Evolutionary conservation across 106 monocot genomes (phyloP), one percentile per base, ranked within the genome.

Genomic region (Dendrobium huoshanense): DNA sequence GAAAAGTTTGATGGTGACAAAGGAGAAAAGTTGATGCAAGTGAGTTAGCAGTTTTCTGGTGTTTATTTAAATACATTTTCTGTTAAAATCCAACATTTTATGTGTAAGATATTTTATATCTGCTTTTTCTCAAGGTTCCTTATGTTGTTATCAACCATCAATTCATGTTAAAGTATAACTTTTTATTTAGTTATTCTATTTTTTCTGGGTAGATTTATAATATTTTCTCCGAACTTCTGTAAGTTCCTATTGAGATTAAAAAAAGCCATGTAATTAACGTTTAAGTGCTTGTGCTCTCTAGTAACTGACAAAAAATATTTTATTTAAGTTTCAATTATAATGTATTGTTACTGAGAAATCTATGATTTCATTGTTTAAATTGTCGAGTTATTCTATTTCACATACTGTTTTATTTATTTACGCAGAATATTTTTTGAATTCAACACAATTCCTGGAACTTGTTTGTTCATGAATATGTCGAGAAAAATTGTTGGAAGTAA

Each of bases 1-100:
- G 91, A 91, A 31, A 91, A 91, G 79, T 91, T 91, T 83, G 87
- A 85, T 59, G 88, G 91, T 55, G 88, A 89, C 78, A 87, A 91
- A 73, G 84, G 88, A 51, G 78, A 75, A 73, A 88, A 91, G 83
- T 79, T 88, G 78, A 91, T 89, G 89, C 86, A 88, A 83, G 91
- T 89, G 70, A 29, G 47, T 82, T 31, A 0, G 15, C 22, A 41
- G 42, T 44, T 42, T 19, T 44, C 20, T 74, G 6, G 1, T 74
- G 42, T 44, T 74, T 42, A 51, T 51, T 0, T 15, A 51, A 51
- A 3, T 51, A 40, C 29, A 16, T 40, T 72, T 15, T 40, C 33
- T 65, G 25, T 65, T 24, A 2, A 72, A 40, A 15, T 72, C 13
- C 9, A 72, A 72, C 16, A 72, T 33, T 72, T 33, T 33, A 4